Evolutionary conservation across 371 early-diverging fungal species (phyloP), one percentile per base, ranked within the genome.

Genomic region (Rhizopus delemar): DNA sequence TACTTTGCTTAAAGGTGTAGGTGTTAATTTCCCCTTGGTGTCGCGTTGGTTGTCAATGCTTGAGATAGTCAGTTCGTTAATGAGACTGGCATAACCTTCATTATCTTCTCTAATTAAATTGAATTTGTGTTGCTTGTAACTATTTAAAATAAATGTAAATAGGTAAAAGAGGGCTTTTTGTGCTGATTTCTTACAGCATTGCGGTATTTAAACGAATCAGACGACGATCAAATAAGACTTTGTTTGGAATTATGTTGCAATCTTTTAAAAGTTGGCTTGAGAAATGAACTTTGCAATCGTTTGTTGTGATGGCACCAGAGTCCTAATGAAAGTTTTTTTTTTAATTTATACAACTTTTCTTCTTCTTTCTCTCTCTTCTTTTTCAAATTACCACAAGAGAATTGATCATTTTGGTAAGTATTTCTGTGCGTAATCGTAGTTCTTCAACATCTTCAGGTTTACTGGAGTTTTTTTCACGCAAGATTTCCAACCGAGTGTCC

Each of bases 81-180:
- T 68, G 9, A 97, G 81, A 65, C 91, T 92, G 2, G 94, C 73
- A 68, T 87, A 97, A 0, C 97, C 97, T 60, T 92, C 93, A 36
- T 82, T 84, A 65, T 92, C 92, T 72, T 97, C 97, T 57, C 92
- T 82, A 32, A 90, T 59, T 32, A 97, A 70, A 51, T 97, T 97
- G 80, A 86, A 96, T 70, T 95, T 95, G 66, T 88, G 85, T 63
- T 96, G 96, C 66, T 91, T 92, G 69, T 93, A 95, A 38, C 85
- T 84, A 43, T 11, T 39, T 39, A 9, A 39, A 9, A 43, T 13
- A 57, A 35, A 3, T 15, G 36, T 11, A 49, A 29, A 48, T 8
- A 34, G 49, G 29, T 1, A 43, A 8, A 11, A n/a, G 7, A 5
- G n/a, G 36, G 11, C 36, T 11, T 36, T 43, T n/a, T n/a, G 13